These are phyloP conservation scores for Mollisia scopiformis DNA, from an alignment of 2,329 filamentous ascomycete genomes.

Conservation along the genomic window DNA sequence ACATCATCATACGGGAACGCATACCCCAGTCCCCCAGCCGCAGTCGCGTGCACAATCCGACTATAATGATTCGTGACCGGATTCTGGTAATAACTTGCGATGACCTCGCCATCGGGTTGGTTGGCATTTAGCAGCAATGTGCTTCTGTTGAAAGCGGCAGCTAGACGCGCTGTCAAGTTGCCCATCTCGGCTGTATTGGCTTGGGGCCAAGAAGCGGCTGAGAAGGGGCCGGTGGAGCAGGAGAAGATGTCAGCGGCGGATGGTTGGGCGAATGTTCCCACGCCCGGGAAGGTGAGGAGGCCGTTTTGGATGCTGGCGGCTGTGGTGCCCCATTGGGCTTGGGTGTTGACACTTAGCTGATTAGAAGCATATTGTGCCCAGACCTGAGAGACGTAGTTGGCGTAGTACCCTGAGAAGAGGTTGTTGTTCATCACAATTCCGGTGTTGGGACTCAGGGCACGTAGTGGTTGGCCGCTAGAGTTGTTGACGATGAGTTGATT, in stretches of 20 bases:
- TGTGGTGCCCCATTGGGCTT: conserved; percentile 57
- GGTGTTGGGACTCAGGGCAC: conserved; percentile 47
- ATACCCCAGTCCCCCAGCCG: conserved; percentile 63
- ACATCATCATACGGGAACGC: conserved; percentile 72
- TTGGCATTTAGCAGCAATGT: conserved; percentile 38
- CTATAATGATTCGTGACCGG: conserved; percentile 66
- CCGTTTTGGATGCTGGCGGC: conserved; percentile 46
- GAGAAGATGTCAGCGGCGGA: conserved; percentile 66
- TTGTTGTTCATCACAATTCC: conserved; percentile 47
- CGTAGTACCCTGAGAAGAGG: conserved; percentile 47
- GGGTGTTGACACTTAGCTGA: conserved; percentile 64
- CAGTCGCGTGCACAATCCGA: conserved; percentile 60
- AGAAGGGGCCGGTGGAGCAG: conserved; percentile 66
- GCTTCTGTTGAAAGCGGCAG: conserved; percentile 27
- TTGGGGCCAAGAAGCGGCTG: conserved; percentile 28
- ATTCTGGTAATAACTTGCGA: conserved; percentile 56
- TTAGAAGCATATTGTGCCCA: conserved; percentile 44
- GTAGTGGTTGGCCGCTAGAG: conserved; percentile 37
- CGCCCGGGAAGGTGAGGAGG: conserved; percentile 40
- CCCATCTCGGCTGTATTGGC: conserved; percentile 25
- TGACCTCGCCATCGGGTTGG: conserved; percentile 55
- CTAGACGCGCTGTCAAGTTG: conserved; percentile 24
- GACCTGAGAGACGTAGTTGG: conserved; percentile 47
- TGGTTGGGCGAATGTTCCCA: conserved; percentile 58
- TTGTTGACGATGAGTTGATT: conserved; percentile 50